phyloP scores from a whole-genome alignment of 805 yeast species.

The Candida methanosorbosa region DNA sequence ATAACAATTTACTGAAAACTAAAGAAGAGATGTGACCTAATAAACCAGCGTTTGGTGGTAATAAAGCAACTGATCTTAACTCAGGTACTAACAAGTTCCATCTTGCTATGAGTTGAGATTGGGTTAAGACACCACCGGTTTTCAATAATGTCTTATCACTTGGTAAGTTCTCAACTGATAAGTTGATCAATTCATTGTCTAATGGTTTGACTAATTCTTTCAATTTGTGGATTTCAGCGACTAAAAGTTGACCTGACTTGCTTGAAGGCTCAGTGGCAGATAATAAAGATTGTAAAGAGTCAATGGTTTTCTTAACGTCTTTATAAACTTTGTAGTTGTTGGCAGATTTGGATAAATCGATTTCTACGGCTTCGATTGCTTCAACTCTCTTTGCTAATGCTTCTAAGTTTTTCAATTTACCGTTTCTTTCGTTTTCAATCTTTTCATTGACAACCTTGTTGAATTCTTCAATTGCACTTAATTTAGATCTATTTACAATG shows the following conservation, averaged over 20 bases:
- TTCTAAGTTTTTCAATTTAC: conserved; percentile 62
- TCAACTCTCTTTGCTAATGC: conserved; percentile 47
- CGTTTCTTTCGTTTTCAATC: conserved; percentile 69
- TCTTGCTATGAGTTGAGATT: conserved; percentile 68
- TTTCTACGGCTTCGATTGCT: conserved; percentile 47
- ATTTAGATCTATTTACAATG: conserved; percentile 56
- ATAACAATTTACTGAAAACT: conserved; percentile 64
- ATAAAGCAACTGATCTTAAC: conserved; percentile 76
- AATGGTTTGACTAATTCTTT: conserved; percentile 27
- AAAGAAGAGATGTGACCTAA: conserved; percentile 83
- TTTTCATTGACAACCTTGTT: conserved; percentile 46
- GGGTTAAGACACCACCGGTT: conserved; percentile 58
- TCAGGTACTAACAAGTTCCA: conserved; percentile 79
- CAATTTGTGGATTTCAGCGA: conserved; percentile 28
- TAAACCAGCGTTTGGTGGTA: conserved; percentile 94
- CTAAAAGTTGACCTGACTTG: conserved; percentile 38
- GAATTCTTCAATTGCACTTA: conserved; percentile 62
- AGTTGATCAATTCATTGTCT: conserved; percentile 24
- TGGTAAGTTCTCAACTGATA: conserved; percentile 41
- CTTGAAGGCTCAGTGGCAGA: conserved; percentile 26
- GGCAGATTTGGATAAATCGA: conserved; percentile 32
- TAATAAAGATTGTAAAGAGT: conserved; percentile 32
- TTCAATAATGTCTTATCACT: conserved; percentile 26
- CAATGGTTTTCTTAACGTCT: conserved; percentile 35
- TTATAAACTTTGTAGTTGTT: conserved; percentile 28